Evolutionary conservation across 2,329 filamentous ascomycete species (phyloP), one percentile per base, ranked within the genome.

Genomic region (Fusarium cicatricum): DNA sequence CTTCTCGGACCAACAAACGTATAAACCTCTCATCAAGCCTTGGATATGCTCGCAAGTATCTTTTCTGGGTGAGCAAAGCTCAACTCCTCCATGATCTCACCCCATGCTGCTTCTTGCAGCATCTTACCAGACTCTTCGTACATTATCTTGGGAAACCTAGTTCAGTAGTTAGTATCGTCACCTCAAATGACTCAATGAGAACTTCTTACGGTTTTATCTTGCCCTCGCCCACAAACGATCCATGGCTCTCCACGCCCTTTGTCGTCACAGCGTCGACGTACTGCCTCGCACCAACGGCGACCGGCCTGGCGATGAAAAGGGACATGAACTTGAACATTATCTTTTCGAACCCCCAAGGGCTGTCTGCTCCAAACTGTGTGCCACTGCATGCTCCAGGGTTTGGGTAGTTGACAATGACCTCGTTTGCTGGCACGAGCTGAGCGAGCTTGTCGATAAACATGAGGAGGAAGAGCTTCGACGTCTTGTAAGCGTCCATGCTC

Each of bases 341-440:
- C 29, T 10, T 10, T 3, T 51, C 52, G 0, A 69, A 11, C 3
- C 63, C 23, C 3, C 66, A 62, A 2, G 56, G 39, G 0, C 66
- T 58, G 1, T 79, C 73, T 3, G 76, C 69, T 15, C 63, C 60
- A 6, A 85, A 71, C 0, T 71, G 65, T 0, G 82, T 83, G 4
- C 78, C 80, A 14, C 69, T 74, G 15, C 75, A 71, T 12, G 73
- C 75, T 0, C 78, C 81, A 0, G 81, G 82, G 14, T 80, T 79
- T 4, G 76, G 77, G 1, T 80, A 60, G 45, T 83, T 83, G 42
- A 83, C 65, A 9, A 78, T 61, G 2, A 80, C 75, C 15, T 80
- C 73, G 5, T 77, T 70, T 0, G 73, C 61, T 0, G 72, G 68
- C 1, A 80, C 72, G 15, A 70, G 65, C 8, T 76, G 72, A 11